A percentile compares a stretch with the other conserved stretches of the same genome.
phyloP scores from a whole-genome alignment of 441 rosid genomes.

The Corymbia calophylla region DNA sequence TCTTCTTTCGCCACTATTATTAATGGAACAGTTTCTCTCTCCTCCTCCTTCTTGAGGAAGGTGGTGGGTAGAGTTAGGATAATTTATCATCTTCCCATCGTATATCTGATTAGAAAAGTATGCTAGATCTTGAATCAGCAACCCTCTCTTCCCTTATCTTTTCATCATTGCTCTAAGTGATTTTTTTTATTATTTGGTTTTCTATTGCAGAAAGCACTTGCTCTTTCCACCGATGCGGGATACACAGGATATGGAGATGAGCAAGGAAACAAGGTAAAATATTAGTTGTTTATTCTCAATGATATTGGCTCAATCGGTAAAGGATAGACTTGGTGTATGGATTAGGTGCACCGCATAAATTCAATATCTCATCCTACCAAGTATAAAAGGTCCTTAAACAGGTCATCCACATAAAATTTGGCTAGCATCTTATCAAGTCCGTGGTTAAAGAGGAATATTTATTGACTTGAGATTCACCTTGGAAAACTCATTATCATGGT shows the following conservation, averaged over 20 bases:
- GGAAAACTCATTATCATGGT: background rate
- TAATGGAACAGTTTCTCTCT: background rate
- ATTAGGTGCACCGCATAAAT: background rate
- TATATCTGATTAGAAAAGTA: background rate
- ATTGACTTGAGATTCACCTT: background rate
- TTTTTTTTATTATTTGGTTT: background rate
- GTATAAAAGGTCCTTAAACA: background rate
- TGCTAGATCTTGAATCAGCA: background rate
- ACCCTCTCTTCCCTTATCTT: background rate
- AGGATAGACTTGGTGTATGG: background rate
- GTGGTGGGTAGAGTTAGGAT: background rate
- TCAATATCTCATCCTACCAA: background rate
- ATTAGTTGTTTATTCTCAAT: background rate
- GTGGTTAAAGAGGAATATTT: background rate
- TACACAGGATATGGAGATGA: conserved; percentile 61
- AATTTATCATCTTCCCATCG: background rate
- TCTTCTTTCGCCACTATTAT: background rate
- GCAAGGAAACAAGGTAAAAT: conserved; percentile 41
- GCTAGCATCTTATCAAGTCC: background rate
- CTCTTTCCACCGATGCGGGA: conserved; percentile 47
- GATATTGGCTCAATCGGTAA: background rate
- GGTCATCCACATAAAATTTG: background rate
- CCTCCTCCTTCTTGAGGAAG: background rate
- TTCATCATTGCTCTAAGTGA: background rate
- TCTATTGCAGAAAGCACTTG: conserved; percentile 35